Evolutionary conservation across 768 basidiomycete species (phyloP), one percentile per base, ranked within the genome.

Genomic region (Tricholoma sp.): DNA sequence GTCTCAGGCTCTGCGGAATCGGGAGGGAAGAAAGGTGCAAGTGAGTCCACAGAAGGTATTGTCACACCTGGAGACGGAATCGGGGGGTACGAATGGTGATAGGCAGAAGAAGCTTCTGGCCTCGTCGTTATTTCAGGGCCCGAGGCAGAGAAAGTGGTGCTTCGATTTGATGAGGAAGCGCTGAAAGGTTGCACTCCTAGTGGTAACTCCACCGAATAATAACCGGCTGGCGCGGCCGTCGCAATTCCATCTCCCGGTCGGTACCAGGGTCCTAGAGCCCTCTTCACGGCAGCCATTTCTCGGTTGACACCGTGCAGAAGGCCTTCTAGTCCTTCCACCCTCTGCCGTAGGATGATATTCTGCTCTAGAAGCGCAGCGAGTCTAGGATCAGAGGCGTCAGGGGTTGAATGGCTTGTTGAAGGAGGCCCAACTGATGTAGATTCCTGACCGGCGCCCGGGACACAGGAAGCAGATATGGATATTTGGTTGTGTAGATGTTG

Each of bases 271-370:
- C 88, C 88, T 14, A 94, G 68, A 5, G 79, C 81, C n/a, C 63
- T 70, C 64, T 79, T 82, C 31, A 83, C 75, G 7, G 71, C 70
- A 9, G 75, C 72, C 66, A 91, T 73, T 59, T 94, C 89, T 37
- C 74, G 77, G 51, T 76, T 76, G 64, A 84, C 72, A 4, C 69
- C 67, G 29, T 79, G 76, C 21, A 87, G 65, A 2, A 77, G 69
- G 14, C 76, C 77, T 65, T 91, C 89, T 19, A 90, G 70, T 0
- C 76, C 74, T 11, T 82, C 79, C 8, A 89, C 72, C 31, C 79
- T 78, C 59, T 79, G 76, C 24, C 82, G 80, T 16, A 94, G 76
- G 8, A 83, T 57, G 16, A 78, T 71, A 64, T 93, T 93, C 66
- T 93, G 88, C 55, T 83, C 77, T 37, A 75, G 73, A 3, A 91